Evolutionary conservation across 352 stramenopile genomes (phyloP), one percentile per base, ranked within the genome.

Genomic region (Phytophthora sp.): DNA sequence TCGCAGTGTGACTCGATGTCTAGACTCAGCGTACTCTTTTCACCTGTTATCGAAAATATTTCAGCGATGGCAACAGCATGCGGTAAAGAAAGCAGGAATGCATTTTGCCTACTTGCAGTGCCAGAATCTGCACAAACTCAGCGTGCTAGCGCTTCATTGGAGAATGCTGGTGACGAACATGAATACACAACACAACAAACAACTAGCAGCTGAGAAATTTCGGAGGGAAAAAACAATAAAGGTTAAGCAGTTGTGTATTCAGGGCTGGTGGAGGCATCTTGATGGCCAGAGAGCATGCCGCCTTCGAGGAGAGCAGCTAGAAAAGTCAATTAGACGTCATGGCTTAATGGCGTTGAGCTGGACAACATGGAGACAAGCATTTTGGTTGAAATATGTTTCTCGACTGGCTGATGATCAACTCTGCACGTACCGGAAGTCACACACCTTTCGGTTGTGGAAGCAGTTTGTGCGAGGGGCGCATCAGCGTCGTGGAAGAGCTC

Each of bases 361-460:
- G 68, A 21, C 4, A 18, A 24, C 20, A n/a, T 77, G 68, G 68
- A 62, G 63, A 41, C 49, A 34, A 21, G 20, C 15, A 12, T 68
- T 67, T 35, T 64, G 54, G 42, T 28, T 54, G 5, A 21, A 3
- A 43, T 52, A 15, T 20, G 42, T 41, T 1, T 42, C 42, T 54
- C 21, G 37, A 18, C 21, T 77, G 18, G 63, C 63, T 5, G 48
- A 51, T 9, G 27, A 50, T 0, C 65, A 77, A 5, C 54, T 65
- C 1, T 38, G 49, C 1, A 42, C 28, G 1, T 62, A 49, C 24
- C 41, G 46, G 6, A 71, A 57, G 23, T 32, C 49, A 0, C 38
- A 30, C 7, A 11, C 27, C 0, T 65, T 77, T 32, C 48, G 53
- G 9, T 12, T 60, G 20, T 83, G 74, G 74, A 66, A 69, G 6